Evolutionary conservation across 352 stramenopile species (phyloP).

Genomic region (Phytophthora sp.): DNA sequence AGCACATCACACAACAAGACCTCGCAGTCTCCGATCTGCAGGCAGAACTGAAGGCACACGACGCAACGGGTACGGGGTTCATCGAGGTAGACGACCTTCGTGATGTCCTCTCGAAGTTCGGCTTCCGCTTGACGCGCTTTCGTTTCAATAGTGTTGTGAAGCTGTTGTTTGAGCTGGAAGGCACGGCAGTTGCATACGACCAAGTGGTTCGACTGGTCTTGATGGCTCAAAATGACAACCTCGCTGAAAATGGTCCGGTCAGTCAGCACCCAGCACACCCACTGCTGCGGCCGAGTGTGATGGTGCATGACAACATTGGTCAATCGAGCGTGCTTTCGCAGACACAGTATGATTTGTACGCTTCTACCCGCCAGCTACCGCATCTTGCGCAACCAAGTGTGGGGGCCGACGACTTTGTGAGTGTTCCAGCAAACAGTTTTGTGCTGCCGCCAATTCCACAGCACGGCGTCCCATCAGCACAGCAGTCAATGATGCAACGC

Average conservation of each 20-base stretch:
- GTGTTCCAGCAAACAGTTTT: constrained; percentile 6
- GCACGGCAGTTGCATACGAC: constrained; percentile 41
- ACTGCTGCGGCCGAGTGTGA: constrained; percentile 25
- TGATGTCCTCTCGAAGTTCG: constrained; percentile 40
- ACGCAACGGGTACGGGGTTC: constrained; percentile 27
- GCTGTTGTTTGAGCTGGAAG: constrained; percentile 51
- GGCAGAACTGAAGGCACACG: constrained; percentile 30
- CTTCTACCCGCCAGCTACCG: constrained; percentile 22
- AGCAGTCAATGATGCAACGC: constrained; percentile 7
- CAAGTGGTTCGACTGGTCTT: constrained; percentile 50
- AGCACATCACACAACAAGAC: constrained; percentile 18
- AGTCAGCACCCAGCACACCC: constrained; percentile 11
- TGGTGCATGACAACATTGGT: constrained; percentile 10
- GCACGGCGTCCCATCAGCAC: background rate
- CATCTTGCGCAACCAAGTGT: constrained; percentile 16
- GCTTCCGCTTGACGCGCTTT: constrained; percentile 52
- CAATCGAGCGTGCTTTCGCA: constrained; percentile 20
- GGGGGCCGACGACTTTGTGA: constrained; percentile 12
- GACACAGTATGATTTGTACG: constrained; percentile 25
- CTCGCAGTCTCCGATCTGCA: constrained; percentile 39
- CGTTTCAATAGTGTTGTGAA: constrained; percentile 67
- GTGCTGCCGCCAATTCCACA: constrained; percentile 17
- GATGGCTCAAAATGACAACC: constrained; percentile 33
- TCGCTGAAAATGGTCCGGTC: constrained; percentile 6
- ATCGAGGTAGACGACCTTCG: constrained; percentile 53